phyloP scores from a whole-genome alignment of 768 basidiomycete genomes.

The Mycena latifolia region DNA sequence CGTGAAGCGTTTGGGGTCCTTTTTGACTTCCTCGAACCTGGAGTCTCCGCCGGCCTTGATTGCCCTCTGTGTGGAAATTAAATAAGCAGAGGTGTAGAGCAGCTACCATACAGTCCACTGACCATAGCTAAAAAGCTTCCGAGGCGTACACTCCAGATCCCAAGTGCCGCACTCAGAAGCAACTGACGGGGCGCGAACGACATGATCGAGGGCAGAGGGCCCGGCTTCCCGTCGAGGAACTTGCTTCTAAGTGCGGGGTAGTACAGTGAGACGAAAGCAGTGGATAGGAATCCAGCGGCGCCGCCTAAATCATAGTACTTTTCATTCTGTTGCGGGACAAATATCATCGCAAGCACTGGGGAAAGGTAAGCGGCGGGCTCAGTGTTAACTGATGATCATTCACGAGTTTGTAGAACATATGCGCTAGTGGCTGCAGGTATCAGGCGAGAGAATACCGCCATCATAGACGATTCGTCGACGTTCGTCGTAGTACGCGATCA shows the following conservation, averaged over 20 bases:
- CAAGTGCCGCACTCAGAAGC: conserved; percentile 66
- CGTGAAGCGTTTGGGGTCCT: conserved; percentile 58
- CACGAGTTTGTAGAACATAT: conserved; percentile 65
- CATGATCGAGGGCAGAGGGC: conserved; percentile 54
- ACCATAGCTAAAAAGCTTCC: conserved; percentile 71
- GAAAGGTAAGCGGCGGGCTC: conserved; percentile 14
- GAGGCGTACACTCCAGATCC: conserved; percentile 72
- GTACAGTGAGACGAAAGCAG: conserved; percentile 71
- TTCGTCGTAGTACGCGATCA: too few species aligned
- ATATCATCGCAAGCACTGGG: conserved; percentile 64
- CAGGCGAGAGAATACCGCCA: conserved; percentile 67
- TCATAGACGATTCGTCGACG: too few species aligned
- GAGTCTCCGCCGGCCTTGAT: conserved; percentile 73
- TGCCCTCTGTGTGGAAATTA: conserved; percentile 43
- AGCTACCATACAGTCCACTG: conserved; percentile 31
- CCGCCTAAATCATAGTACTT: conserved; percentile 78
- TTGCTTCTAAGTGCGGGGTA: conserved; percentile 67
- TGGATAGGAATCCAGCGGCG: conserved; percentile 73
- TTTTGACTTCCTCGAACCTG: conserved; percentile 70
- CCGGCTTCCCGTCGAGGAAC: conserved; percentile 54
- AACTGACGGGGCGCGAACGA: conserved; percentile 73
- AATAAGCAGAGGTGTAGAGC: too few species aligned
- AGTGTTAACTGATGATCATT: conserved; percentile 17
- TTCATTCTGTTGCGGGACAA: conserved; percentile 75
- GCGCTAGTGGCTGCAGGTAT: conserved; percentile 61